phyloP scores from a whole-genome alignment of 139 green algal species.

The Diplosphaera chodatii region DNA sequence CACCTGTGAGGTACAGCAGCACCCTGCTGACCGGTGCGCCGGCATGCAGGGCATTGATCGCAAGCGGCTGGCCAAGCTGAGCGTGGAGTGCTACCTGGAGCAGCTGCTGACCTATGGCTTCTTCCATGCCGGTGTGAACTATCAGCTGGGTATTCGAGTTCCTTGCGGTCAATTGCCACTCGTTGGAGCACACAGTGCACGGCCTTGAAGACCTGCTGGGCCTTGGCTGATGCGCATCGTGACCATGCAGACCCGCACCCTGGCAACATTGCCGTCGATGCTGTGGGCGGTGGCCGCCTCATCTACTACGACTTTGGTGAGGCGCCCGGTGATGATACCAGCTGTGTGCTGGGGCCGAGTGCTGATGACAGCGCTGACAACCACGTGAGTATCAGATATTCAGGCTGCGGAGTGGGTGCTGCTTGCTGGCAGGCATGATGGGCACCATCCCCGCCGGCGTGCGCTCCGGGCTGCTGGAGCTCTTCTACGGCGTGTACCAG shows the following conservation, averaged over 20 bases:
- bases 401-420: no score
- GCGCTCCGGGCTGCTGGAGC: constrained; percentile 81
- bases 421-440: constrained; percentile 34
- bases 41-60: constrained; percentile 79
- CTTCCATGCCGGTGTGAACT: constrained; percentile 85
- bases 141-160: no score
- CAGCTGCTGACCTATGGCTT: constrained; percentile 88
- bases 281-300: constrained; percentile 55
- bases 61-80: constrained; percentile 64
- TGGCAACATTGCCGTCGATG: constrained; percentile 96
- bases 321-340: no score
- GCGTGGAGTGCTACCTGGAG: constrained; percentile 94
- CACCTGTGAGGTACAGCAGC: no score
- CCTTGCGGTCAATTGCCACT: no score
- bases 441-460: constrained; percentile 49
- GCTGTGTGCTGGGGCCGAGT: no score
- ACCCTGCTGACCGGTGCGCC: no score
- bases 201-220: no score
- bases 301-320: constrained; percentile 98
- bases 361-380: no score
- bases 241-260: constrained; percentile 68
- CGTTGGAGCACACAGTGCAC: no score
- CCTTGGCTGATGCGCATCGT: no score
- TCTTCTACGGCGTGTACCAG: constrained; percentile 97
- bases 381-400: no score